Evolutionary conservation across 352 stramenopile species (phyloP), one percentile per base, ranked within the genome.

Genomic region (Hyaloperonospora brassicae): DNA sequence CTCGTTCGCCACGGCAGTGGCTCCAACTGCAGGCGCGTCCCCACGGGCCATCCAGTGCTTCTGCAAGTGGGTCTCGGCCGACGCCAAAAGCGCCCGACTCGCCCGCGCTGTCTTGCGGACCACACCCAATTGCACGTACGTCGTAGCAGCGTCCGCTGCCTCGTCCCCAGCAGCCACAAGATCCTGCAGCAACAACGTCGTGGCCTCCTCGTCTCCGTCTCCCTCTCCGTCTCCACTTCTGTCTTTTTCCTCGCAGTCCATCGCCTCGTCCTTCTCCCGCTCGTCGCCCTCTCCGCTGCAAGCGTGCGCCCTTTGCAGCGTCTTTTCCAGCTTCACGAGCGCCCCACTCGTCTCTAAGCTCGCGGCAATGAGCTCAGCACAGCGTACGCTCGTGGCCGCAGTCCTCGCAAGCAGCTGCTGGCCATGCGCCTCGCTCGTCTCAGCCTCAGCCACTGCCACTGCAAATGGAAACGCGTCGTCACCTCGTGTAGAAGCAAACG

Each of bases 281-380:
- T 59, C 52, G 9, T 55, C 22, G 1, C 22, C 45, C 0, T 66
- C 53, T 24, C 73, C 24, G 23, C 64, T 62, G 11, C 59, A 43
- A 9, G 65, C 50, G n/a, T 69, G 51, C 0, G 67, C 68, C 12
- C 55, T 21, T 0, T 60, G 54, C 4, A 88, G 60, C 38, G 71
- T 72, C 45, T 68, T 65, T 42, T 87, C 66, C 34, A 81, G 50
- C 38, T 61, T 61, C n/a, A 62, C 77, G 17, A 93, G 66, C 24
- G 59, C 60, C 9, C 65, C 55, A 12, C 73, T 70, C 0, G 74
- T 57, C 39, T 76, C 65, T 21, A 94, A 64, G 58, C 70, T 79
- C 62, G 83, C 69, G 51, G 86, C 76, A 22, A 94, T 87, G 44
- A 94, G 68, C 52, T 90, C 71, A 5, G 79, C 84, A 51, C 81